Conservation (phyloP, 345 rosid species). For the Salix koriyanagi region DNA sequence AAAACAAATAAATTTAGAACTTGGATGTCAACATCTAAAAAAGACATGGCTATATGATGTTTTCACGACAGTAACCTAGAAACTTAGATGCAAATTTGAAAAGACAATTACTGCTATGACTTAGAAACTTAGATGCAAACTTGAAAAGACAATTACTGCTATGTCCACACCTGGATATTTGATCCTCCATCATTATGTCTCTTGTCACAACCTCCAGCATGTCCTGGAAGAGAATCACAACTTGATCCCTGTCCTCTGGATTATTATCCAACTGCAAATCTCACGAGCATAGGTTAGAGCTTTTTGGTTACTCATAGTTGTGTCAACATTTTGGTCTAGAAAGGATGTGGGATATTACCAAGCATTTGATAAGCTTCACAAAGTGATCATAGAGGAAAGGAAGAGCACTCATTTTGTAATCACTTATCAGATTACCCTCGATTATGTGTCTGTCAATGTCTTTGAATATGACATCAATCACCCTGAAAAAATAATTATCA, state of each 20-base stretch:
- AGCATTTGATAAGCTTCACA: slow-evolving; percentile 70
- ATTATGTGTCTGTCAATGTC: slow-evolving; percentile 58
- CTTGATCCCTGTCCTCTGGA: slow-evolving; percentile 67
- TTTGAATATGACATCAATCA: slow-evolving; percentile 57
- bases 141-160: neutral
- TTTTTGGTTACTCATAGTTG: neutral
- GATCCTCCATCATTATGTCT: slow-evolving; percentile 86
- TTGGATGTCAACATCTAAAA: neutral
- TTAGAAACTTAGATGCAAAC: neutral
- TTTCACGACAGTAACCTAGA: neutral
- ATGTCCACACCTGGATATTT: slow-evolving; percentile 43
- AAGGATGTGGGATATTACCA: slow-evolving; percentile 52
- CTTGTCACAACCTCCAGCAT: slow-evolving; percentile 94
- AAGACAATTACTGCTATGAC: neutral
- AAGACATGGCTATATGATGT: neutral
- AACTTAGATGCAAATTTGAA: neutral
- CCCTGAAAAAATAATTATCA: slow-evolving; percentile 45
- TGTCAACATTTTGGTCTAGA: neutral
- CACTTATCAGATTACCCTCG: slow-evolving; percentile 34
- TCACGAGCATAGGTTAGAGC: slow-evolving; percentile 13
- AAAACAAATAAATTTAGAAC: slow-evolving; percentile 14
- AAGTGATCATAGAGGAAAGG: slow-evolving; percentile 81
- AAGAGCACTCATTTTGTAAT: slow-evolving; percentile 82
- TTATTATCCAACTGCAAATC: slow-evolving; percentile 64
- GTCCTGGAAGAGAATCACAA: slow-evolving; percentile 94